These are phyloP conservation scores for Saururus chinensis DNA, from an alignment of 164 flowering plant species.

Conservation along the genomic window DNA sequence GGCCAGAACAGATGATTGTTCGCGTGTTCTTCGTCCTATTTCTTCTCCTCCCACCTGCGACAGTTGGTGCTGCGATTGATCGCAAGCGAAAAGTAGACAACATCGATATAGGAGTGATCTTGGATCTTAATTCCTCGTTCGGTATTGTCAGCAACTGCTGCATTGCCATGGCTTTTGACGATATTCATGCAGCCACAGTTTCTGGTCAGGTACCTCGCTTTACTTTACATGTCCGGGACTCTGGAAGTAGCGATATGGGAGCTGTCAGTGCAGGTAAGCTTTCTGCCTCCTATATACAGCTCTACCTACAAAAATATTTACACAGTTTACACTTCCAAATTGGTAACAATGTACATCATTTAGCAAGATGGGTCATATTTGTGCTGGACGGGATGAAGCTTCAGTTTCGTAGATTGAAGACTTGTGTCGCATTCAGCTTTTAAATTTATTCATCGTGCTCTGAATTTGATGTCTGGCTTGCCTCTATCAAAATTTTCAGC, in stretches of 20 bases:
- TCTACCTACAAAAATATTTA: not conserved
- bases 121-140: not conserved
- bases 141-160: not conserved
- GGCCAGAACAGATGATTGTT: not conserved
- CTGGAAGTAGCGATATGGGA: slow-evolving; percentile 4
- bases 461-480: not conserved
- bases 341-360: too few species aligned
- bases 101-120: not conserved
- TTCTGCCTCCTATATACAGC: not conserved
- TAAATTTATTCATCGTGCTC: too few species aligned
- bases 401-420: not conserved
- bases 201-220: not conserved
- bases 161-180: not conserved
- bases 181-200: slow-evolving; percentile 6
- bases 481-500: not conserved
- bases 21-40: slow-evolving; percentile 6
- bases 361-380: too few species aligned
- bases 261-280: not conserved
- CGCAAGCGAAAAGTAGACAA: not conserved
- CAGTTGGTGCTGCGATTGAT: not conserved
- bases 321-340: too few species aligned
- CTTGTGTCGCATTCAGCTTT: not conserved
- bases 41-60: not conserved
- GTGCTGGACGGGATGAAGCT: not conserved
- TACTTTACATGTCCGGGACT: slow-evolving; percentile 11